Percentiles rank a stretch among this genome's conserved stretches.
Conservation (phyloP, 306 rosid genomes). For the Begonia loranthoides region DNA sequence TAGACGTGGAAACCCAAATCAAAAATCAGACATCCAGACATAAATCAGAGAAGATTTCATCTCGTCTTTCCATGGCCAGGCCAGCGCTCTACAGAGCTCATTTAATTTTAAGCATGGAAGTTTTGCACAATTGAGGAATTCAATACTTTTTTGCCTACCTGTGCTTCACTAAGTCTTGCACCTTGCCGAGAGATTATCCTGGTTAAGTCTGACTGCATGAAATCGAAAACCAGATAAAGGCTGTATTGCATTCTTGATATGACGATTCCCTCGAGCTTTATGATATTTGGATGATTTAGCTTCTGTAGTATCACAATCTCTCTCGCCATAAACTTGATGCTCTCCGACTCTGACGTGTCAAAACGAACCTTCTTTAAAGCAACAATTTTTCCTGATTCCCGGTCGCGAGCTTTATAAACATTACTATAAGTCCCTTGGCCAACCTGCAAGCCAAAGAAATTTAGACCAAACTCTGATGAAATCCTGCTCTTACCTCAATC, state of each 20-base stretch:
- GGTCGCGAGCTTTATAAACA: slow-evolving; percentile 66
- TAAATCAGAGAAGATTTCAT: too few relatives aligned
- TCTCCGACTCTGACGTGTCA: slow-evolving; percentile 60
- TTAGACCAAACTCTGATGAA: slow-evolving; percentile 1
- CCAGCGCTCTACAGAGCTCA: too few relatives aligned
- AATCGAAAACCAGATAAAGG: slow-evolving; percentile 52
- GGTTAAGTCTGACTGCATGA: slow-evolving; percentile 44
- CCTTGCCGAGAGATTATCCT: slow-evolving; percentile 40
- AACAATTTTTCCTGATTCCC: slow-evolving; percentile 41
- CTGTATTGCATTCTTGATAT: slow-evolving; percentile 74
- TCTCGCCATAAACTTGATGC: slow-evolving; percentile 70
- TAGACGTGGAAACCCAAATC: too few relatives aligned
- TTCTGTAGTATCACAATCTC: slow-evolving; percentile 43
- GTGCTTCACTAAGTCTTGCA: slow-evolving; percentile 42
- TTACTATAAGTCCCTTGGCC: slow-evolving; percentile 81
- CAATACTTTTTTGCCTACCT: slow-evolving; percentile 21
- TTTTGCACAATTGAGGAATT: too few relatives aligned
- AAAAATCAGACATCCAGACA: too few relatives aligned
- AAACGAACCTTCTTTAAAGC: slow-evolving; percentile 72
- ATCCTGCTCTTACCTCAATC: background rate
- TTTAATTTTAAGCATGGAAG: too few relatives aligned
- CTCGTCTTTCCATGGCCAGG: too few relatives aligned
- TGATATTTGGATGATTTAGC: slow-evolving; percentile 62
- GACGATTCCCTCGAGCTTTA: slow-evolving; percentile 61
- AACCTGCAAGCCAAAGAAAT: slow-evolving; percentile 20